Conservation (phyloP, 2,329 filamentous ascomycete species). For the Neonectria punicea region DNA sequence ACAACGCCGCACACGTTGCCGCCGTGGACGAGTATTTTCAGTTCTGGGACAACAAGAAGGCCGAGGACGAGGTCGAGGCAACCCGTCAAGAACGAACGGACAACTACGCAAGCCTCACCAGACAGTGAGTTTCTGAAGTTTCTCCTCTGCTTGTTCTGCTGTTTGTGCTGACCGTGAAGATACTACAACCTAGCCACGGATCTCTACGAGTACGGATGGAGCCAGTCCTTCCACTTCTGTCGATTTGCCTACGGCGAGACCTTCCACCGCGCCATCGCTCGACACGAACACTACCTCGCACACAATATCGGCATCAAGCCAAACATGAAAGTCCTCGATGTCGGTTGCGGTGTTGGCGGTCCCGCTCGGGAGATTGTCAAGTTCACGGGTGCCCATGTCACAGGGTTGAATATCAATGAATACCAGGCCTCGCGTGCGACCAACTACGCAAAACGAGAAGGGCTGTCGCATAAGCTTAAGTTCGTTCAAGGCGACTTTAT, state of each 20-base stretch:
- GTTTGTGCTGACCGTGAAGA: conserved; percentile 52
- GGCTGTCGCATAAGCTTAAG: conserved; percentile 77
- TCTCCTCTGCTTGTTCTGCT: not conserved
- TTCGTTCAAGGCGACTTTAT: conserved; percentile 97
- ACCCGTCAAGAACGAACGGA: conserved; percentile 73
- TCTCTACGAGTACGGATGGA: conserved; percentile 95
- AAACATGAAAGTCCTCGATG: conserved; percentile 89
- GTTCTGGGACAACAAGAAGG: conserved; percentile 86
- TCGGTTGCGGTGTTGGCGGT: conserved; percentile 93
- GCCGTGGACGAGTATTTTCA: conserved; percentile 90
- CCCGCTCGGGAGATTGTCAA: conserved; percentile 95
- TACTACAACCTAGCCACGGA: conserved; percentile 95
- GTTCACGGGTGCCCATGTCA: conserved; percentile 86
- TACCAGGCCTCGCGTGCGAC: conserved; percentile 94
- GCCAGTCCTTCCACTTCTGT: conserved; percentile 93
- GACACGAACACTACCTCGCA: conserved; percentile 95
- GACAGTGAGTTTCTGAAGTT: conserved; percentile 71
- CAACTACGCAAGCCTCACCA: conserved; percentile 88
- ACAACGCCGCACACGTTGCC: conserved; percentile 74
- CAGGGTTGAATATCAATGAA: conserved; percentile 96
- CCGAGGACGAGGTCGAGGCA: conserved; percentile 79
- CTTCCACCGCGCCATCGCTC: conserved; percentile 88
- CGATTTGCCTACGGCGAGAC: conserved; percentile 86
- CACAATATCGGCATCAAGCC: conserved; percentile 83
- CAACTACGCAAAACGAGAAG: conserved; percentile 81